Evolutionary conservation across 495 filamentous ascomycete genomes (phyloP).

Genomic region (Penicillium dipodomyicola): DNA sequence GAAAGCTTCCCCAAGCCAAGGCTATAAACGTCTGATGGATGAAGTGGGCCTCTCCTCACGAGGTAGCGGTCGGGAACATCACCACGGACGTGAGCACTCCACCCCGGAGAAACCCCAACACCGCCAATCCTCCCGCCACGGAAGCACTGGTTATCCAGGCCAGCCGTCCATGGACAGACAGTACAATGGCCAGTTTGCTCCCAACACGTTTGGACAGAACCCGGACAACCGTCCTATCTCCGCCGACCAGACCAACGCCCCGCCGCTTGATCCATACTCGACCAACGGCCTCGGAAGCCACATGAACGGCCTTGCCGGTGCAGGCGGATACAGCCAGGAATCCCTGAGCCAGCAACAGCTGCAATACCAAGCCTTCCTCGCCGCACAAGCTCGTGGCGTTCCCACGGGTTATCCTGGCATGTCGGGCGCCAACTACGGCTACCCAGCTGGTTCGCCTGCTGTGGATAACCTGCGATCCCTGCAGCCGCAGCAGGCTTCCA

Average conservation of each 20-base stretch:
- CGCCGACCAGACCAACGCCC: conserved; percentile 40
- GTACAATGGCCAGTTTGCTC: conserved; percentile 44
- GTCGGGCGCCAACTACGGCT: conserved; percentile 39
- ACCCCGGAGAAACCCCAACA: conserved; percentile 48
- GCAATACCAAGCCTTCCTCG: conserved; percentile 47
- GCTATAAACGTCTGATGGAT: conserved; percentile 98
- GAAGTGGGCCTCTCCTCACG: conserved; percentile 83
- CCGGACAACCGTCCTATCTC: conserved; percentile 40
- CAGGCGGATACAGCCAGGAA: conserved; percentile 41
- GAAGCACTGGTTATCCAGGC: conserved; percentile 40
- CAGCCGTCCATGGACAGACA: conserved; percentile 49
- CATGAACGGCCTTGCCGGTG: conserved; percentile 27
- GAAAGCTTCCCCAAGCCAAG: conserved; percentile 90
- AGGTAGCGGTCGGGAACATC: conserved; percentile 47
- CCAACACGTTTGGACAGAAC: conserved; percentile 37
- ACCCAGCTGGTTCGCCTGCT: conserved; percentile 38
- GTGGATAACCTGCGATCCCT: conserved; percentile 46
- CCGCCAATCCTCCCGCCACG: conserved; percentile 49
- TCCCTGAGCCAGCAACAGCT: conserved; percentile 44
- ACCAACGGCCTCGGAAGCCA: conserved; percentile 34
- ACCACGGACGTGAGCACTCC: conserved; percentile 42
- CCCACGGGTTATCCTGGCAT: conserved; percentile 43
- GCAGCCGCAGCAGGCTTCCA: conserved; percentile 34
- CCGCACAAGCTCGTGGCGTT: conserved; percentile 45
- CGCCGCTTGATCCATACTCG: conserved; percentile 45